Percentiles rank a stretch among this genome's conserved stretches.
Evolutionary conservation across 257 asterid species (phyloP).

Genomic region (Solanum bulbocastanum): DNA sequence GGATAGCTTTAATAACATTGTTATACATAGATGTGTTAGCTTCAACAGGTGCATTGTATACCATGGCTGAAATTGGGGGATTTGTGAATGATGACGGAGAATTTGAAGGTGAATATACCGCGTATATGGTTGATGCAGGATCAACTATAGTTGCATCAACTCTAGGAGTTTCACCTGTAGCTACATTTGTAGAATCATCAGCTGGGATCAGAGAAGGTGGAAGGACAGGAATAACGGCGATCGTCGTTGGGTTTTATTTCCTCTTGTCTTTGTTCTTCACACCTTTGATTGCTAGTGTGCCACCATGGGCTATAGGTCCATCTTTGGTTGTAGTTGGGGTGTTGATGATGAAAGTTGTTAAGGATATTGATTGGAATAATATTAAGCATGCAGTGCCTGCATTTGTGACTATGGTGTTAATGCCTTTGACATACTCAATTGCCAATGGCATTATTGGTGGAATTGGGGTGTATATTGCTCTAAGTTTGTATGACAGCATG

Average conservation of each 20-base stretch:
- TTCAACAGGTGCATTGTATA: conserved; percentile 61
- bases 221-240: conserved; percentile 60
- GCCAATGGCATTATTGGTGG: conserved; percentile 77
- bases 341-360: conserved; percentile 65
- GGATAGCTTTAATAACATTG: conserved; percentile 54
- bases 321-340: conserved; percentile 81
- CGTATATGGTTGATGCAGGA: conserved; percentile 79
- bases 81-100: conserved; percentile 34
- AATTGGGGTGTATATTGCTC: conserved; percentile 42
- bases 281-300: conserved; percentile 56
- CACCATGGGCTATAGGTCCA: conserved; percentile 85
- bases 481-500: conserved; percentile 32
- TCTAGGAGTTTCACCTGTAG: conserved; percentile 64
- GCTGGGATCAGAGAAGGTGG: conserved; percentile 80
- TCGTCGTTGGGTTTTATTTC: conserved; percentile 51
- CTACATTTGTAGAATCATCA: conserved; percentile 57
- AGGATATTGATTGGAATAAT: conserved; percentile 58
- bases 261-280: conserved; percentile 42
- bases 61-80: conserved; percentile 64
- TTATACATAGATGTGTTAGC: conserved; percentile 65
- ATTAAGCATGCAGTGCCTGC: conserved; percentile 62
- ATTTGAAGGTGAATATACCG: conserved; percentile 65
- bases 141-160: conserved; percentile 59
- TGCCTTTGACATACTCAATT: conserved; percentile 75
- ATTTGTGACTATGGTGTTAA: conserved; percentile 51